Base-by-base conservation (phyloP, 164 flowering plant genomes). In the Vitis cinerea region DNA sequence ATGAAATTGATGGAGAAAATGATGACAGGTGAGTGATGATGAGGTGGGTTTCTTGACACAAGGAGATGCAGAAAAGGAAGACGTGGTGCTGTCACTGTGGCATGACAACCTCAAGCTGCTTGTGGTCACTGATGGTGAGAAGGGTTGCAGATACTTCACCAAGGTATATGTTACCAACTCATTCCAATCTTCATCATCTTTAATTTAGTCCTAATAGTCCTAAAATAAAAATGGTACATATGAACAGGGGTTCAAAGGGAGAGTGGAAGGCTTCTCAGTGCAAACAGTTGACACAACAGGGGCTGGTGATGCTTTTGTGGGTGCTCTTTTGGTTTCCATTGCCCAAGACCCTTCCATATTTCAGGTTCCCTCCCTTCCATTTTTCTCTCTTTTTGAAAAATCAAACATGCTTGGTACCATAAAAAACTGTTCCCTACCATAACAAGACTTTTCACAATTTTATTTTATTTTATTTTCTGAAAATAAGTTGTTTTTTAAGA, bases 251-350 rank as follows among this genome's bases (percentile, higher is more conserved):
- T 92, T 91, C 69, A 86, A 78, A 68, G 94, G 97, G 66, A 75
- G 29, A 64, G 90, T 88, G 14, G 16, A 29, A 13, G 94, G 90
- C 15, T 84, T 72, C 72, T 37, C 79, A 1, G 93, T 91, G 74
- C 76, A 84, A 4, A 65, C 91, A 1, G 82, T 91, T 8, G 93
- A 91, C 69, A 86, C 94, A 52, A 91, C 97, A 27, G 94, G 97
- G 10, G 97, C 97, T 1, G 94, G 97, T 44, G 97, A 89, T 75
- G 70, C 93, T n/a, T 91, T 91, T 68, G 93, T 91, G 30, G 97
- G 97, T 3, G 64, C 88, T 16, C 70, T 89, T 9, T 71, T 91
- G n/a, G 69, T 66, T 13, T 52, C 76, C 6, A 52, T 90, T 30
- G 85, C 77, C 19, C 65, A 72, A 10, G 79, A 80, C 61, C 7